Conservation (phyloP, 306 rosid genomes). For the Citrullus colocynthis region DNA sequence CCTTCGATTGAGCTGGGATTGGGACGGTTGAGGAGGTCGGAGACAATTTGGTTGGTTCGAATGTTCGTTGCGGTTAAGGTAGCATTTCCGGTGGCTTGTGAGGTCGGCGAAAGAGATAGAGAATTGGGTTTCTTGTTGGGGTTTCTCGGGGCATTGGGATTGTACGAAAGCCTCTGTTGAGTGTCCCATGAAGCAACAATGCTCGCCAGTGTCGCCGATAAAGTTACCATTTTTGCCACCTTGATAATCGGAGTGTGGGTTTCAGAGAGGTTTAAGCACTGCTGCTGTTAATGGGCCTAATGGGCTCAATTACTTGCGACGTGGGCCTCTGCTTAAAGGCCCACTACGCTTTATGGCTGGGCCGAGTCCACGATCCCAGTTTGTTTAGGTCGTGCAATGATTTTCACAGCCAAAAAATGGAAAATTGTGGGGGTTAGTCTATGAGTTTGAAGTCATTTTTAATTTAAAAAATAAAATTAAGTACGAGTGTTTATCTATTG, state of each 20-base stretch:
- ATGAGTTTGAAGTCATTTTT: no score
- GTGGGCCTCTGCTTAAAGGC: not conserved
- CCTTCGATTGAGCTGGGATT: constrained; percentile 22
- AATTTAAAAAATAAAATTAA: no score
- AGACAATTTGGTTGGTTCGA: constrained; percentile 18
- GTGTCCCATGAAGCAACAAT: constrained; percentile 67
- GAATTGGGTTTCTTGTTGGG: constrained; percentile 21
- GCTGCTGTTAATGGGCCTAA: not conserved
- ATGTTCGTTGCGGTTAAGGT: constrained; percentile 20
- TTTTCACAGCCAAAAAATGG: not conserved
- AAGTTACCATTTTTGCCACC: constrained; percentile 16
- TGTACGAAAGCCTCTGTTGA: constrained; percentile 51
- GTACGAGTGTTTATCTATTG: no score
- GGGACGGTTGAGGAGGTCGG: constrained; percentile 54
- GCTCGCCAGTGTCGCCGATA: constrained; percentile 20
- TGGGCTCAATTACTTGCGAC: not conserved
- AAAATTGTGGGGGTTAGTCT: no score
- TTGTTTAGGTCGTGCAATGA: not conserved
- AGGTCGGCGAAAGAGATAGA: not conserved
- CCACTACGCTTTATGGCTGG: not conserved
- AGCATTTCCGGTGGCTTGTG: constrained; percentile 5
- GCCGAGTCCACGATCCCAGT: not conserved
- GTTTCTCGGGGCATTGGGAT: constrained; percentile 77
- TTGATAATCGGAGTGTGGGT: not conserved
- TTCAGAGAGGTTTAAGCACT: constrained; percentile 7